Base-by-base conservation (phyloP, 768 basidiomycete species). In the Mycena galericulata region DNA sequence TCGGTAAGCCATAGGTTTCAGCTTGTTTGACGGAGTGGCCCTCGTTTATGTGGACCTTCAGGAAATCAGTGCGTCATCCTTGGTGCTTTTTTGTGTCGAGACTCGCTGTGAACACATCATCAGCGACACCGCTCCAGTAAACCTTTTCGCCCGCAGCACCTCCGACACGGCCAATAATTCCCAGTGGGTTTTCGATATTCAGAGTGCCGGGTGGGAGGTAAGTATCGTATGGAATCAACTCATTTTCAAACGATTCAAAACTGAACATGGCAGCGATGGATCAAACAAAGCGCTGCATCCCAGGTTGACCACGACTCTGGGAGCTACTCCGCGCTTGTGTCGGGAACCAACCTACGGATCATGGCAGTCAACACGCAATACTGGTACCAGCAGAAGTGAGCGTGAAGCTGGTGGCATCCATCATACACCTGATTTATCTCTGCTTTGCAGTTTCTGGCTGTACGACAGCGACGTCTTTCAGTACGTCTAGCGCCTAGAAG, bases 301-400 rank as follows among this genome's bases (percentile, higher is more conserved):
- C 73, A 81, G 59, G 77, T 79, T 4, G 63, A 72, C 20, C 74
- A 77, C 40, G 66, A 67, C 32, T 81, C 76, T 2, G 82, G 82
- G 2, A 80, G 79, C 58, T 85, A 83, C 70, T 62, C 79, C 5
- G 62, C 73, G 1, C 67, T 75, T 68, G 74, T 77, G 30, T 77
- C 78, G 17, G 80, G 76, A 5, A 81, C 74, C 56, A 67, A 78
- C 43, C 72, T 81, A 26, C 71, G 78, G 22, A 78, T 84, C 54
- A 75, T 85, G 24, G 79, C 81, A 24, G 57, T 83, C 66, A 83
- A 83, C 55, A 81, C 81, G 3, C 78, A 81, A 46, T 83, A 79
- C 47, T 81, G 79, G 78, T 81, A 81, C 55, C 78, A 77, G 50
- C 76, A 77, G 67, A 80, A 78, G 79, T 78, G 56, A 24, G 61